These are phyloP conservation scores for Gossypium gossypioides DNA, from an alignment of 441 rosid species.

Conservation along the genomic window DNA sequence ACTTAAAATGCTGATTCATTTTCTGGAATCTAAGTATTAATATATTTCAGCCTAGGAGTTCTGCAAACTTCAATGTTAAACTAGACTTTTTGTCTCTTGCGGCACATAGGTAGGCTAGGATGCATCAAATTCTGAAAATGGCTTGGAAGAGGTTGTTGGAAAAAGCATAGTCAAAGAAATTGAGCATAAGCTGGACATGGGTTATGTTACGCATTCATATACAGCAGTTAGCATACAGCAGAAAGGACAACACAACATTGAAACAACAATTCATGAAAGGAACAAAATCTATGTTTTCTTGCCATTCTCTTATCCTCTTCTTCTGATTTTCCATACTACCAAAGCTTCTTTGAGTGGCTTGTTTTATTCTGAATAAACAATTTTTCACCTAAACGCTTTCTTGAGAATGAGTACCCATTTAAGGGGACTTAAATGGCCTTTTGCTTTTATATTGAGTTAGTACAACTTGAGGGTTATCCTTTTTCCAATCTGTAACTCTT, in stretches of 20 bases:
- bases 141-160: background rate
- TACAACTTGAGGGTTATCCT: background rate
- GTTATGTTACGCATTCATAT: background rate
- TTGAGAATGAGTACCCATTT: background rate
- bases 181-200: background rate
- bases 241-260: background rate
- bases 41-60: background rate
- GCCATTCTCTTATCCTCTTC: background rate
- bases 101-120: background rate
- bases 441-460: background rate
- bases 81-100: constrained; percentile 1
- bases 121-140: background rate
- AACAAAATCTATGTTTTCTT: background rate
- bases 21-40: background rate
- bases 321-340: background rate
- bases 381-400: background rate
- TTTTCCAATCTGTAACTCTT: background rate
- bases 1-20: background rate
- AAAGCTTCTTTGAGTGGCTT: background rate
- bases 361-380: background rate
- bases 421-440: background rate
- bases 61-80: background rate
- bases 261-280: background rate
- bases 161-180: background rate
- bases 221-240: background rate